Evolutionary conservation across 176 grass and related monocot genomes (phyloP).

Genomic region (Olyra latifolia): DNA sequence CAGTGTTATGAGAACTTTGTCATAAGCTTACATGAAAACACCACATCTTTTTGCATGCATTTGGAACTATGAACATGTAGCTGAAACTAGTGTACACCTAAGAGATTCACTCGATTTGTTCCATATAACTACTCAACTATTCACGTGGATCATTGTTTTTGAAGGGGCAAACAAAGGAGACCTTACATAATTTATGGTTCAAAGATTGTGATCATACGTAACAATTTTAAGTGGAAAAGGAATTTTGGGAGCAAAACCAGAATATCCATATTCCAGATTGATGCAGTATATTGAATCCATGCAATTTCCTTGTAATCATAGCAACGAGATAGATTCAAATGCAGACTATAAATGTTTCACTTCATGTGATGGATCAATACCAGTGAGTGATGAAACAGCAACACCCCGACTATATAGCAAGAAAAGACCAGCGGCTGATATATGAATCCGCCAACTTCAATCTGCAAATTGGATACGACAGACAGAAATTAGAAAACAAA

Average conservation of each 20-base stretch:
- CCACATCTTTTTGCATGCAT: neutral
- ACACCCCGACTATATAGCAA: neutral
- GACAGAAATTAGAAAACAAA: neutral
- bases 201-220: neutral
- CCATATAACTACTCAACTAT: neutral
- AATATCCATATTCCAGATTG: neutral
- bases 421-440: neutral
- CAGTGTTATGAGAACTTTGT: neutral
- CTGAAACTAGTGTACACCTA: neutral
- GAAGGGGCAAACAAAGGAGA: neutral
- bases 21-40: neutral
- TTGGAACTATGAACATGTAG: neutral
- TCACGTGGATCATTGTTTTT: neutral
- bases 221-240: neutral
- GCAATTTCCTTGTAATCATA: neutral
- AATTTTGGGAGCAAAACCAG: neutral
- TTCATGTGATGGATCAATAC: neutral
- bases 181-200: neutral
- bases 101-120: neutral
- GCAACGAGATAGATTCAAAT: neutral
- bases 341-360: neutral
- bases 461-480: conserved; percentile 1
- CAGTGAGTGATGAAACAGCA: neutral
- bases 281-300: neutral
- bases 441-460: neutral